Evolutionary conservation across 441 rosid species (phyloP), one percentile per base, ranked within the genome.

Genomic region (Biscutella auriculata): DNA sequence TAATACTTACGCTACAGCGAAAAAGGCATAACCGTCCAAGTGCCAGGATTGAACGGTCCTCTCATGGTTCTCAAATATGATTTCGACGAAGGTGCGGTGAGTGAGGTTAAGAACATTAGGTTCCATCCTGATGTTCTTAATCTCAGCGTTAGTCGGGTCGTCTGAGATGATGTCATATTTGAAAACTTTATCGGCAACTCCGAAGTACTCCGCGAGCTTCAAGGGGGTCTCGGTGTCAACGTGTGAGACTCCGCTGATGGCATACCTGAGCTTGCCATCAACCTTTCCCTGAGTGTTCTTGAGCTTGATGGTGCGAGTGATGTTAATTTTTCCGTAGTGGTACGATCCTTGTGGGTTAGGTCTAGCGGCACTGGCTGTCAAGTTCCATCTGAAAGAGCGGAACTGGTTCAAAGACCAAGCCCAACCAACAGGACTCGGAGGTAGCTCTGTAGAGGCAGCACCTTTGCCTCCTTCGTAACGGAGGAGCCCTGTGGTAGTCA

Each of bases 321-420:
- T 76, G 67, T 79, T 79, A 49, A 84, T 79, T 14, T 62, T 52
- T 23, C 91, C 95, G 11, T 86, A 86, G 37, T 78, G 91, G 77
- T 69, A 82, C 0, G 95, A 81, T 5, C 91, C 95, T 57, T 86
- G 95, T 41, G 95, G 95, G 49, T 78, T 82, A 9, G 88, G 91
- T 67, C 90, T 79, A 10, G 91, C 95, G 1, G 95, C 91, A 50
- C 82, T 79, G 56, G 92, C 82, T 4, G 95, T 84, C 35, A 87
- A 78, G 71, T 87, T 87, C 95, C 88, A 82, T 15, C 92, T 71
- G 67, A 82, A 77, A 26, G 92, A 74, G 6, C 88, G 69, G 65
- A 82, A 80, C 35, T 87, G 95, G 62, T 84, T 82, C 53, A 87
- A 69, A 0, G 95, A 87, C 89, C 87, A 84, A 6, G 78, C 82